phyloP scores from a whole-genome alignment of 23 red algal species.

The Chondrus crispus region DNA sequence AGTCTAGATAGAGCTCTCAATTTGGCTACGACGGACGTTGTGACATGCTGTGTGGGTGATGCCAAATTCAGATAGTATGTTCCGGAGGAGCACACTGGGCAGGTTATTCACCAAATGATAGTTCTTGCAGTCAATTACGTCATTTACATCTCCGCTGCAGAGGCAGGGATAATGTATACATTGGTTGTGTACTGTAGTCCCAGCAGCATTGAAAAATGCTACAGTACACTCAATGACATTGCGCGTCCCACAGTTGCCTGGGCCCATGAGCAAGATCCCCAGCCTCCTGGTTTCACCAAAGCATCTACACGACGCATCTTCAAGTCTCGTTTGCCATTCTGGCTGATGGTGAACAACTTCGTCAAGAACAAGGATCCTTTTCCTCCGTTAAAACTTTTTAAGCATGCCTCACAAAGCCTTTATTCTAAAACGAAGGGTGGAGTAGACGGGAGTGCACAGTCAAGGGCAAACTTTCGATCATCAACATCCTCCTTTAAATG shows the following conservation, averaged over 20 bases:
- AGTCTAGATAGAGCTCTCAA: neutral
- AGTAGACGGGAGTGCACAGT: neutral
- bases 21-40: neutral
- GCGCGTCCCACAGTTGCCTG: neutral
- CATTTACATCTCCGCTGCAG: neutral
- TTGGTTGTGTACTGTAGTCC: neutral
- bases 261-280: neutral
- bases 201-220: too few species aligned
- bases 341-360: neutral
- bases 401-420: neutral
- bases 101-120: slow-evolving; percentile 18
- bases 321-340: neutral
- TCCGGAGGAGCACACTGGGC: neutral
- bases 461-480: neutral
- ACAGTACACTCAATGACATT: neutral
- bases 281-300: neutral
- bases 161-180: slow-evolving; percentile 3
- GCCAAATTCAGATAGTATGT: neutral
- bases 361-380: neutral
- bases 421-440: neutral
- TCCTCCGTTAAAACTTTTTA: neutral
- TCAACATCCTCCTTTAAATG: neutral
- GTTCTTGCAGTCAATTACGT: slow-evolving; percentile 5
- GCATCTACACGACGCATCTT: too few species aligned
- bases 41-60: neutral